Conservation (phyloP, 306 rosid species). For the Vigna reflexopilosa region DNA sequence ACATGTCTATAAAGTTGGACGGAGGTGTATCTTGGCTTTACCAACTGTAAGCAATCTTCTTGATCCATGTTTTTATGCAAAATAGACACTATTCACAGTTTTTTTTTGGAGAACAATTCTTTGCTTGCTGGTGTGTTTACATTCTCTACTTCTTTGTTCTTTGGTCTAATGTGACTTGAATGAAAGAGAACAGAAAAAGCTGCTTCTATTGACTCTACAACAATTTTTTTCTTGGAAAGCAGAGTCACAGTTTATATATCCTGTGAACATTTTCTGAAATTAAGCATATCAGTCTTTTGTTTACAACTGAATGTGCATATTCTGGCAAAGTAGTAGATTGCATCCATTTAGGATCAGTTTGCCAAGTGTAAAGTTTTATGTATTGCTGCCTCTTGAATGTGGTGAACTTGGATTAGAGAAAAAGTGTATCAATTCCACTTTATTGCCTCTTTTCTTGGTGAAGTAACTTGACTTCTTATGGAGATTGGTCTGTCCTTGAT, state of each 20-base stretch:
- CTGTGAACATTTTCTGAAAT: background rate
- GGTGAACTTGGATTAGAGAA: conserved; percentile 19
- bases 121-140: conserved; percentile 4
- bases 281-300: background rate
- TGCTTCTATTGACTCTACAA: background rate
- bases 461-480: background rate
- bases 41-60: conserved; percentile 69
- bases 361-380: background rate
- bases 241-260: background rate
- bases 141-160: background rate
- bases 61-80: conserved; percentile 37
- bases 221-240: background rate
- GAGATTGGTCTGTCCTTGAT: background rate
- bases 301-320: background rate
- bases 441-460: background rate
- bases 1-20: conserved; percentile 66
- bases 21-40: conserved; percentile 97
- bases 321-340: background rate
- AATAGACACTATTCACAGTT: conserved; percentile 6
- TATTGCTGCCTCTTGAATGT: background rate
- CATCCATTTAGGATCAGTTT: background rate
- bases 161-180: conserved; percentile 22
- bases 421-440: conserved; percentile 6
- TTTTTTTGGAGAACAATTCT: background rate
- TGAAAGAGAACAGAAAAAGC: background rate